Evolutionary conservation across 116 monocot species (phyloP).

Genomic region (Zostera marina): DNA sequence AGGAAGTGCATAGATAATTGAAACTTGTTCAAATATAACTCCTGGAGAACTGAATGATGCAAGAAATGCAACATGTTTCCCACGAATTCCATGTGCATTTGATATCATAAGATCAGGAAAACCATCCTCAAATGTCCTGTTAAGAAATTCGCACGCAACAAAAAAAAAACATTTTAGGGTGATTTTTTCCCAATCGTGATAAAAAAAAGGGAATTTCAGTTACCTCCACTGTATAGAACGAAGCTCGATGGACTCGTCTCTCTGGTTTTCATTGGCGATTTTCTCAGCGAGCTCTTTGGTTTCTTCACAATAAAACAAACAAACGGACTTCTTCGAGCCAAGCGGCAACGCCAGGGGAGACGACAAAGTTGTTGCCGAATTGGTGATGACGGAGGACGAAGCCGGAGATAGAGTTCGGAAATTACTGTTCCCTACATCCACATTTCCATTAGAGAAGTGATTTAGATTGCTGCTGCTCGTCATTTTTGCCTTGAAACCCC

Average conservation of each 20-base stretch:
- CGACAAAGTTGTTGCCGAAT: not conserved
- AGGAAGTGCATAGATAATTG: slow-evolving; percentile 77
- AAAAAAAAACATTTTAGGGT: not conserved
- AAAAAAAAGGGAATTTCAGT: not conserved
- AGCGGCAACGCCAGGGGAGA: slow-evolving; percentile 6
- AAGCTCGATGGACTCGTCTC: slow-evolving; percentile 65
- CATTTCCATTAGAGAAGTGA: no score
- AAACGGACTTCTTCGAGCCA: slow-evolving; percentile 44
- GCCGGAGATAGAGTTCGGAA: no score
- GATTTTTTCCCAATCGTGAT: no score
- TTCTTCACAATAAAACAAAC: slow-evolving; percentile 88
- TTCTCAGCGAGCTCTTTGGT: slow-evolving; percentile 64
- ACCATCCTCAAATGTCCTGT: slow-evolving; percentile 73
- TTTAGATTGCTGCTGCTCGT: no score
- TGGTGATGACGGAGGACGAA: not conserved
- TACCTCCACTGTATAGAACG: slow-evolving; percentile 85
- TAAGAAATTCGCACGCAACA: not conserved
- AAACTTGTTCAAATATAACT: slow-evolving; percentile 90
- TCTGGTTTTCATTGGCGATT: slow-evolving; percentile 37
- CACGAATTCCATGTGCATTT: slow-evolving; percentile 83
- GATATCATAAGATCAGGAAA: slow-evolving; percentile 86
- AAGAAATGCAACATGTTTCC: slow-evolving; percentile 82
- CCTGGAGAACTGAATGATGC: slow-evolving; percentile 93
- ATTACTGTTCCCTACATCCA: no score
- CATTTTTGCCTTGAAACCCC: no score